Conservation (phyloP, 495 filamentous ascomycete genomes). For the Staphylotrichum longicolle region DNA sequence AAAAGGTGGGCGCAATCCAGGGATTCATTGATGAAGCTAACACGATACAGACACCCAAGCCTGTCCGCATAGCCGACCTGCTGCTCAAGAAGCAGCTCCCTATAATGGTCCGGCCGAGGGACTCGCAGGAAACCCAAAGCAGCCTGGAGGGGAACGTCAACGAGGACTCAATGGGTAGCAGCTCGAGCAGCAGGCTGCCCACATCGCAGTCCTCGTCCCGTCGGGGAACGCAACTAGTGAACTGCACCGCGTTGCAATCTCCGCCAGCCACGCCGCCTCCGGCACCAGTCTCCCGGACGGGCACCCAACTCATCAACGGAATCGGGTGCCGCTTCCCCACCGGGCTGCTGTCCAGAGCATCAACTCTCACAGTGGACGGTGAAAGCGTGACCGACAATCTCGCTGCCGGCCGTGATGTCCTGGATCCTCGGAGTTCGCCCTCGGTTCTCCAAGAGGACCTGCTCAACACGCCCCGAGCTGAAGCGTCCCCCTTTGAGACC, state of each 20-base stretch:
- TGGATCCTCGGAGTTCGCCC: background rate
- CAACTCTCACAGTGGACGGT: conserved; percentile 19
- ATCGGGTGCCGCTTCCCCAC: conserved; percentile 21
- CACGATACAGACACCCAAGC: background rate
- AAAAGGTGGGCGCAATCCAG: background rate
- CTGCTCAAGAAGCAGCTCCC: background rate
- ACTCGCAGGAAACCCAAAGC: background rate
- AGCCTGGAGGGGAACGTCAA: conserved; percentile 7
- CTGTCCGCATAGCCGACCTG: background rate
- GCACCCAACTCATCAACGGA: conserved; percentile 22
- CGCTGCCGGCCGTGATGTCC: background rate
- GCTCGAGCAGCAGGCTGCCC: background rate
- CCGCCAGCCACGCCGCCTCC: conserved; percentile 24
- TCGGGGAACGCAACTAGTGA: background rate
- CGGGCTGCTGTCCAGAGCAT: conserved; percentile 16
- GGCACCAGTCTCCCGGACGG: conserved; percentile 7
- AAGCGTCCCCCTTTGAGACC: conserved; percentile 37
- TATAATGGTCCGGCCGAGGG: background rate
- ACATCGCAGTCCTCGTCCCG: background rate
- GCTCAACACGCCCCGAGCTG: conserved; percentile 82
- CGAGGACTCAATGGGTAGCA: background rate
- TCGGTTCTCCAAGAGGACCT: conserved; percentile 52
- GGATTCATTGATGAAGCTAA: background rate
- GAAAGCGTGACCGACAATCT: conserved; percentile 2
- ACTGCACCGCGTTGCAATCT: background rate